A percentile compares a stretch with the other conserved stretches of the same genome.
phyloP scores from a whole-genome alignment of 257 asterid genomes.

The Craterostigma plantagineum region DNA sequence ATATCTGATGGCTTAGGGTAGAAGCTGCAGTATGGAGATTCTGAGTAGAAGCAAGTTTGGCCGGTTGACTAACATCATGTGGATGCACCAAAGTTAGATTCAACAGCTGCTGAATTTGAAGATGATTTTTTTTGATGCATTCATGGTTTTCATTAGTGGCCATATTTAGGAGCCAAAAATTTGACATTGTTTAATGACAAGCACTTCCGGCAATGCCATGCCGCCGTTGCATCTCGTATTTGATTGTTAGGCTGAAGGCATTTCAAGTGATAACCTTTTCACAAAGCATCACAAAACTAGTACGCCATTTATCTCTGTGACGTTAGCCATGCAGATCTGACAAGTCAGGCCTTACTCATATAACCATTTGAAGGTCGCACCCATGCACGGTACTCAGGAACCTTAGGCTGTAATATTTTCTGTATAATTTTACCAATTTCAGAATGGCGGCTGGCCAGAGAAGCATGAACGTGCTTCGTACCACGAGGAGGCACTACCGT shows the following conservation, averaged over 20 bases:
- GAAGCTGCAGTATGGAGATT: slow-evolving; percentile 15
- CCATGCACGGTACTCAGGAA: slow-evolving; percentile 47
- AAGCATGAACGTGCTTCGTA: slow-evolving; percentile 19
- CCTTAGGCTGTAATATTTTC: slow-evolving; percentile 42
- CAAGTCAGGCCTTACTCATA: slow-evolving; percentile 72
- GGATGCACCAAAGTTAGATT: slow-evolving; percentile 22
- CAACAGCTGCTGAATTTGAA: slow-evolving; percentile 20
- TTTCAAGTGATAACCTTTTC: slow-evolving; percentile 87
- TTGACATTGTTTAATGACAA: slow-evolving; percentile 70
- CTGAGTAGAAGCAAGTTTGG: slow-evolving; percentile 18
- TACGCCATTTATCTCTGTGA: slow-evolving; percentile 48
- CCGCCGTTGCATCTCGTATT: slow-evolving; percentile 60
- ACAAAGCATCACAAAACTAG: slow-evolving; percentile 93
- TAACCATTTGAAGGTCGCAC: slow-evolving; percentile 76
- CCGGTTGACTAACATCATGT: slow-evolving; percentile 21
- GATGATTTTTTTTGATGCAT: slow-evolving; percentile 26
- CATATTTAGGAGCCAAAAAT: slow-evolving; percentile 91
- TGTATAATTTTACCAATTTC: slow-evolving; percentile 69
- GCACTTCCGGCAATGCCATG: slow-evolving; percentile 95
- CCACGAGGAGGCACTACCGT: slow-evolving; percentile 36
- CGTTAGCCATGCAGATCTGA: slow-evolving; percentile 44
- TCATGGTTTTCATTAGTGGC: slow-evolving; percentile 80
- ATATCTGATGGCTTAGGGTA: slow-evolving; percentile 15
- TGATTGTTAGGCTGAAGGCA: slow-evolving; percentile 62
- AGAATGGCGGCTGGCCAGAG: slow-evolving; percentile 35